These are phyloP conservation scores for Irpex lacteus DNA, from an alignment of 1,284 basidiomycete species.

Conservation along the genomic window DNA sequence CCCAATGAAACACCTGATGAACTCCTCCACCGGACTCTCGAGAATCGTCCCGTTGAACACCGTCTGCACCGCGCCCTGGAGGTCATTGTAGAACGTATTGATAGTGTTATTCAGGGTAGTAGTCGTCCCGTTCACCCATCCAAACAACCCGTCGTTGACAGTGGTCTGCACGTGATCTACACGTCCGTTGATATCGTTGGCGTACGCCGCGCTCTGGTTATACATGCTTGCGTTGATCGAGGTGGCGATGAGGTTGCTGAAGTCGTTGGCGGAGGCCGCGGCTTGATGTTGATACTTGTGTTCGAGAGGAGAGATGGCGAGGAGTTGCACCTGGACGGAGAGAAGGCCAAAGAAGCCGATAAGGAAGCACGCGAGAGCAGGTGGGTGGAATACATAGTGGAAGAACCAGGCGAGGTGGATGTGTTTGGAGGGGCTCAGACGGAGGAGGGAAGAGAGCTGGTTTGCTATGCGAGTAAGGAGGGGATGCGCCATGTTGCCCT, in stretches of 20 bases:
- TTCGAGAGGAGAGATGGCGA: slow-evolving; percentile 71
- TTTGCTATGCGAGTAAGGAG: slow-evolving; percentile 65
- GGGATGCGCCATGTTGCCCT: slow-evolving; percentile 65
- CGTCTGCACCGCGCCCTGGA: slow-evolving; percentile 65
- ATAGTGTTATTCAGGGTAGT: slow-evolving; percentile 82
- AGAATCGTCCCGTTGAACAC: slow-evolving; percentile 85
- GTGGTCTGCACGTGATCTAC: slow-evolving; percentile 68
- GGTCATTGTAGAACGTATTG: slow-evolving; percentile 70
- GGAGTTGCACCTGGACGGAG: slow-evolving; percentile 83
- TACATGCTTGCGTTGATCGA: slow-evolving; percentile 80
- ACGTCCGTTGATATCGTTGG: slow-evolving; percentile 69
- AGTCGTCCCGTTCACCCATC: slow-evolving; percentile 94
- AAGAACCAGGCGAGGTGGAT: slow-evolving; percentile 77
- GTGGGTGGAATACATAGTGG: slow-evolving; percentile 87
- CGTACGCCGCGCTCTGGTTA: slow-evolving; percentile 77
- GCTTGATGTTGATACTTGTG: slow-evolving; percentile 60
- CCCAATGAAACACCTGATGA: slow-evolving; percentile 87
- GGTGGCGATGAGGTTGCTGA: slow-evolving; percentile 69
- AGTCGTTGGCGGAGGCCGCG: slow-evolving; percentile 57
- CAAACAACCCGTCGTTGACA: slow-evolving; percentile 86
- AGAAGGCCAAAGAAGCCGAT: slow-evolving; percentile 91
- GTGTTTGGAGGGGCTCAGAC: slow-evolving; percentile 57
- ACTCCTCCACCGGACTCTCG: slow-evolving; percentile 79
- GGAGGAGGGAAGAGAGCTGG: slow-evolving; percentile 45
- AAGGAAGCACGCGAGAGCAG: slow-evolving; percentile 85